Evolutionary conservation across 2,329 filamentous ascomycete genomes (phyloP).

Genomic region (Exophiala dermatitidis): DNA sequence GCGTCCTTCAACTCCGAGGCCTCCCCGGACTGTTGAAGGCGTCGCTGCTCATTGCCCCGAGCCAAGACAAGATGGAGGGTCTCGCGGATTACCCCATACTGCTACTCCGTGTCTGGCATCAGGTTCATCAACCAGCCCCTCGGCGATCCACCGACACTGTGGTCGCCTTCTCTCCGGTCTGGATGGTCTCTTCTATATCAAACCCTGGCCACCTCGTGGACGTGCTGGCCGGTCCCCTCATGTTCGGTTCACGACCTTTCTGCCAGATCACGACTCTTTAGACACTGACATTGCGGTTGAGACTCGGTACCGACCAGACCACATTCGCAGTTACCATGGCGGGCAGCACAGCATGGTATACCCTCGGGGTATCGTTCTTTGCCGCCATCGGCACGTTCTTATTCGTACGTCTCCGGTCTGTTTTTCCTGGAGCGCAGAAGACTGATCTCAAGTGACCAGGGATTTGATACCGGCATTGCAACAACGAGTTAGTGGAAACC

Average conservation of each 20-base stretch:
- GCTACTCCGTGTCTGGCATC: background rate
- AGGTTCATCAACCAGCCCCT: background rate
- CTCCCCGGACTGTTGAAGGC: background rate
- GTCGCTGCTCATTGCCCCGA: background rate
- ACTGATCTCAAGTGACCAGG: constrained; percentile 32
- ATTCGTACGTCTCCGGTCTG: constrained; percentile 39
- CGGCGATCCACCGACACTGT: background rate
- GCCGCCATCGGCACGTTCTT: constrained; percentile 54
- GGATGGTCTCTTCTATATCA: background rate
- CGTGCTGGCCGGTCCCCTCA: background rate
- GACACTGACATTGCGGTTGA: background rate
- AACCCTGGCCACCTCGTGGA: background rate
- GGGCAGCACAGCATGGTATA: constrained; percentile 35
- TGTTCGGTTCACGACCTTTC: background rate
- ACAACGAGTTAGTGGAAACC: constrained; percentile 43
- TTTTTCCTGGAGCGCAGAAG: background rate
- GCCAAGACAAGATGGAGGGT: background rate
- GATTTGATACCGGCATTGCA: constrained; percentile 55
- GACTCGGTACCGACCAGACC: background rate
- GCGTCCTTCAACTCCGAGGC: too few relatives aligned
- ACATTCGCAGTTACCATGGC: constrained; percentile 30
- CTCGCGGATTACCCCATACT: background rate
- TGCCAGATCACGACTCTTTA: background rate
- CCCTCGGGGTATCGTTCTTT: constrained; percentile 48
- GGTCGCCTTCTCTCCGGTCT: background rate